Percentiles rank a stretch among this genome's conserved stretches.
These are phyloP conservation scores for Phascolomyces articulosus DNA, from an alignment of 371 early-diverging fungal genomes.

Conservation along the genomic window DNA sequence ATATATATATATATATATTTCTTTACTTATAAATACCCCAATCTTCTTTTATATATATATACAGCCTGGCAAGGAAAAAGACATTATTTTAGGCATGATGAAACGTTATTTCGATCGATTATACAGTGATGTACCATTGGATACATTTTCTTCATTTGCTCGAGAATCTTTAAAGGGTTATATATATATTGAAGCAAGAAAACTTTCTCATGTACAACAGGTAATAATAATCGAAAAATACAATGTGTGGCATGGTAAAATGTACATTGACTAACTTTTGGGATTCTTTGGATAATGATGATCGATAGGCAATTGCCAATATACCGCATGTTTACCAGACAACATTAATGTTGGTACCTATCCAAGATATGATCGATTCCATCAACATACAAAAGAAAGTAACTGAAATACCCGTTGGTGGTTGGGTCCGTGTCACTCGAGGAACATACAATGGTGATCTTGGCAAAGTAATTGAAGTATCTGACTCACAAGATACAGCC, in stretches of 20 bases:
- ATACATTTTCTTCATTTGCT: constrained; percentile 82
- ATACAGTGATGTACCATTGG: constrained; percentile 61
- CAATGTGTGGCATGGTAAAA: too few relatives aligned
- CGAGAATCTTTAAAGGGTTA: constrained; percentile 94
- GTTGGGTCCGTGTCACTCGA: constrained; percentile 93
- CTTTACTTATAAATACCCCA: too few relatives aligned
- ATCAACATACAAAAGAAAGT: constrained; percentile 79
- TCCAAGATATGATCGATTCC: constrained; percentile 95
- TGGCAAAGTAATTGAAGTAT: constrained; percentile 84
- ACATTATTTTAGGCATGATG: constrained; percentile 83
- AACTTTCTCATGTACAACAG: constrained; percentile 83
- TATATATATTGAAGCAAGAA: constrained; percentile 94
- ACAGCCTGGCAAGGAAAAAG: constrained; percentile 88
- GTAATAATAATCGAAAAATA: constrained; percentile 23
- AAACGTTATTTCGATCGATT: constrained; percentile 75
- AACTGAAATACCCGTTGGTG: constrained; percentile 72
- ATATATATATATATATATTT: too few relatives aligned
- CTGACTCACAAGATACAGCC: constrained; percentile 80
- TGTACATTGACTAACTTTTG: too few relatives aligned
- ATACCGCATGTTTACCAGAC: constrained; percentile 77
- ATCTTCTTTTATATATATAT: too few relatives aligned
- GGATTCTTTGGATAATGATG: too few relatives aligned
- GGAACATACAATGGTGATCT: constrained; percentile 98
- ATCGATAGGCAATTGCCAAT: constrained; percentile 61
- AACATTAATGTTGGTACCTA: constrained; percentile 87